Base-by-base conservation (phyloP, 1,139 yeast species). In the Scheffersomyces segobiensis region DNA sequence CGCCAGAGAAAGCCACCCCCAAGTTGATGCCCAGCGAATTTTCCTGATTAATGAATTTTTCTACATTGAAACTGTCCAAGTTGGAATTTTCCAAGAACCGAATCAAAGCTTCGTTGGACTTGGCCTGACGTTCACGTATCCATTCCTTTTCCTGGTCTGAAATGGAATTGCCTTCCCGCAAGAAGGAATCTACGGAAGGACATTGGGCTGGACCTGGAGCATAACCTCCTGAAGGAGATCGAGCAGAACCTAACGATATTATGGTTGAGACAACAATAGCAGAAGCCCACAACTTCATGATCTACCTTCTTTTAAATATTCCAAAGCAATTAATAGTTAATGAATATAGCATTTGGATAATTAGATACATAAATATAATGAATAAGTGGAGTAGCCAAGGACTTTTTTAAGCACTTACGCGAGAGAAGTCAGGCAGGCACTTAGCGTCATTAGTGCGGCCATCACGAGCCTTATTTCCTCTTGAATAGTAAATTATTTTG, bases 1-100 rank as follows among this genome's bases (percentile, higher is more conserved):
- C 98, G 50, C 98, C 98, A 5, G 95, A 87, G 68, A 91, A 89
- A 3, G 97, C 93, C 21, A 92, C 69, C 3, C 89, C 97, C 56
- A 91, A 79, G 55, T 76, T 80, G 57, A 84, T 78, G 42, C 82
- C 74, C 52, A 72, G 62, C 60, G 71, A 76, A 69, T 67, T 64
- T 14, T 72, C 63, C 58, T 63, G 58, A 22, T 76, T 73, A 65
- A 89, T 68, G 65, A 85, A 87, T 2, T 69, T 65, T 20, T 73
- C 75, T 2, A 85, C 82, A 64, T 87, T 84, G 64, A 91, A 87
- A 65, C 85, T 88, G 5, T 84, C 75, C 65, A 89, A 67, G 57
- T 87, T 85, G 4, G 91, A 85, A 21, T 83, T 77, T 10, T 79
- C 72, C 55, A 92, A 75, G 70, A 87, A 92, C 47, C 79, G 78